Evolutionary conservation across 176 grass and related monocot genomes (phyloP), one percentile per base, ranked within the genome.

Genomic region (Triticum monococcum): DNA sequence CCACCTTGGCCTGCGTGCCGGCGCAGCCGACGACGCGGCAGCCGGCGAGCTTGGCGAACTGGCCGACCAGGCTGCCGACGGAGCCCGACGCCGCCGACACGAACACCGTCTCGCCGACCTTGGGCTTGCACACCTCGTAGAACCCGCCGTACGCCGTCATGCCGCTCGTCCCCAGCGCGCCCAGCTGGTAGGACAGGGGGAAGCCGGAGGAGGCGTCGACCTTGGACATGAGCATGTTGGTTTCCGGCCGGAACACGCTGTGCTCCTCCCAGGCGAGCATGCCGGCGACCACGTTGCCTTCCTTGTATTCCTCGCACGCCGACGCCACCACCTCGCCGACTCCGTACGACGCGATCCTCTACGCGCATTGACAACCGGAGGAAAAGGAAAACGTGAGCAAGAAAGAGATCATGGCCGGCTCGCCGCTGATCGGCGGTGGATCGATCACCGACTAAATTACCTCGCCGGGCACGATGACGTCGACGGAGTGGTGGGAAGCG

Each of bases 11-110:
- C 4, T 79, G 7, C 52, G 26, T 89, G 3, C 92, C 84, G 81
- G 92, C 89, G 78, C 90, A 88, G 31, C 93, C 90, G 16, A 95
- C 85, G 23, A 95, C 88, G 68, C 92, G 84, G 76, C 93, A 95
- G 7, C 90, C 90, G 26, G 86, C 64, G 64, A 90, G 62, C 87
- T 95, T 92, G 32, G 88, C 90, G 70, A 95, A 90, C 87, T 95
- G 90, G 26, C 93, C 93, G 78, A 88, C 90, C 5, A 95, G 73
- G 43, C 75, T 88, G 46, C 92, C 92, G 43, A 94, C 78, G 72
- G 92, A 91, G 50, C 92, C 92, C 5, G 87, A 79, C 68, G 89
- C 92, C 1, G 92, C 89, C 3, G 92, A 93, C 23, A 93, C 79
- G 84, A 92, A 92, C 67, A 89, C 91, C 87, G 24, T 79, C 28